phyloP scores from a whole-genome alignment of 176 grass and related monocot species.

The Guadua angustifolia region DNA sequence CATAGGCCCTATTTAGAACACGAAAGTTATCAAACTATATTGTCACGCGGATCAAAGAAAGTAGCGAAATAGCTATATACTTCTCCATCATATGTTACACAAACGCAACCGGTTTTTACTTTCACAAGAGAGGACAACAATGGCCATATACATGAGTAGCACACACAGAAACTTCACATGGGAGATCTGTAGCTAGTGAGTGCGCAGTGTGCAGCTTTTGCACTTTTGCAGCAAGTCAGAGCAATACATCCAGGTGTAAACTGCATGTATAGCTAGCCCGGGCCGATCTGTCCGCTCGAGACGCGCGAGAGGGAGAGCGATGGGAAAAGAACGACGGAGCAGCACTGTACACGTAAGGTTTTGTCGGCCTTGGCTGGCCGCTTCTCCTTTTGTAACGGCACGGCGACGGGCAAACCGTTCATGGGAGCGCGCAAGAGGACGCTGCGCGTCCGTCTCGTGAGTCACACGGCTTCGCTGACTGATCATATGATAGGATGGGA shows the following conservation, averaged over 20 bases:
- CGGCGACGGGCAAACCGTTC: not conserved
- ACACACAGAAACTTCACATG: not conserved
- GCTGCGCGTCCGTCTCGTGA: not conserved
- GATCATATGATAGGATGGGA: not conserved
- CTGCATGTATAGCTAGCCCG: constrained; percentile 12
- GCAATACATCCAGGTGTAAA: not conserved
- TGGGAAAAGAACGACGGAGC: not conserved
- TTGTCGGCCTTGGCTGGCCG: not conserved
- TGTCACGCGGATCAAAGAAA: too few species aligned
- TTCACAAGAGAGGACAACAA: not conserved
- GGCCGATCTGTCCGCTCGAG: not conserved
- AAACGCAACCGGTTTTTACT: not conserved
- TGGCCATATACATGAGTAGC: not conserved
- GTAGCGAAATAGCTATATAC: not conserved
- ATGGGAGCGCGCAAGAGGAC: not conserved
- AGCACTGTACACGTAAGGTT: not conserved
- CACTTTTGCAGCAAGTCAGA: not conserved
- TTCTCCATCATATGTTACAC: too few species aligned
- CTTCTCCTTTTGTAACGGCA: not conserved
- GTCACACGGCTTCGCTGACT: not conserved
- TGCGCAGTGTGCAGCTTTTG: not conserved
- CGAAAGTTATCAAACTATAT: too few species aligned
- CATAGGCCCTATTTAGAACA: too few species aligned
- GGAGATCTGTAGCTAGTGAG: too few species aligned
- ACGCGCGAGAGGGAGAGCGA: not conserved